Evolutionary conservation across 768 basidiomycete genomes (phyloP), one percentile per base, ranked within the genome.

Genomic region (Chiua virens): DNA sequence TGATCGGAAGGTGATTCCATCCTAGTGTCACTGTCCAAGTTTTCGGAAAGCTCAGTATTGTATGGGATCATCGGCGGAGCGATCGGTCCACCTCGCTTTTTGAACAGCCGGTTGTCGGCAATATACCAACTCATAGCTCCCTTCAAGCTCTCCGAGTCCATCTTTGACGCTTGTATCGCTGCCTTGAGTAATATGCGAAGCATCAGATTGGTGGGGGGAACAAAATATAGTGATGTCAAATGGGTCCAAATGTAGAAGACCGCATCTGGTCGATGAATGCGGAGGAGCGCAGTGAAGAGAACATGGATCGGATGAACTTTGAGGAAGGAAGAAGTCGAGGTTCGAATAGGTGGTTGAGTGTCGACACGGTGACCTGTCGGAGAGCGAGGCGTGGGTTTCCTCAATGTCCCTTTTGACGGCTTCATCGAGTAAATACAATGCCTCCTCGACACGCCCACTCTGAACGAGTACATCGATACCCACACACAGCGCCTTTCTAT

Each of bases 241-340:
- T 81, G 68, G n/a, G 85, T 82, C 86, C 87, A 92, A 2, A 91
- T 59, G 38, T 70, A 69, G 63, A 88, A 85, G 4, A 85, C 76
- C 8, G 78, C 69, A 56, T 88, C 86, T 0, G 86, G 85, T 4
- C 87, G 79, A 27, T 74, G 69, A 18, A 75, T 73, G 20, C 73
- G 74, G 22, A 74, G 72, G 37, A 91, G 72, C 0, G 77, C 56
- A 11, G 66, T 62, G 64, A 85, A 72, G 58, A 83, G 76, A 18
- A 70, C 63, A 56, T 79, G 79, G 40, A 76, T 64, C 2, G 58
- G 64, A 40, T 66, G 61, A 8, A 55, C 58, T 34, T 53, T 63
- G 37, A 66, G 52, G 36, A 50, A 64, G 18, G 55, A 25, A 2
- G 57, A 57, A 3, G 30, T 32, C 1, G 23, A 22, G 1, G 32